A percentile compares a stretch with the other conserved stretches of the same genome.
Evolutionary conservation across 371 early-diverging fungal species (phyloP).

Genomic region (Aphelidium insulamus): DNA sequence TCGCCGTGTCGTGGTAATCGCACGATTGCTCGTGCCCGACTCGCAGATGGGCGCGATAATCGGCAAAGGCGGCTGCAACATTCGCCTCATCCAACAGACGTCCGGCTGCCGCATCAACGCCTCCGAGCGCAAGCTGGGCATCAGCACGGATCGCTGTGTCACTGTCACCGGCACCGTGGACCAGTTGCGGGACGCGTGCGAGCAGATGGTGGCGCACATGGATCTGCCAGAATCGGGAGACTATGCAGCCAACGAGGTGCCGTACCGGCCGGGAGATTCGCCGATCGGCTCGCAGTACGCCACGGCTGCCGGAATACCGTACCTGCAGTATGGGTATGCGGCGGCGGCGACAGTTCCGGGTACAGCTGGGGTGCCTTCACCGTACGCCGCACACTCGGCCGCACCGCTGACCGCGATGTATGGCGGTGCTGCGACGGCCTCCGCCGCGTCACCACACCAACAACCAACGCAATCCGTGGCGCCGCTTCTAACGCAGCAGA

Average conservation of each 20-base stretch:
- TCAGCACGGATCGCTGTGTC: slow-evolving; percentile 61
- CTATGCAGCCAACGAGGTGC: not conserved
- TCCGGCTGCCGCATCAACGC: slow-evolving; percentile 59
- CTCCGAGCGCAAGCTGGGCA: slow-evolving; percentile 59
- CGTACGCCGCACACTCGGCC: slow-evolving; percentile 12
- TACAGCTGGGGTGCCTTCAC: slow-evolving; percentile 9
- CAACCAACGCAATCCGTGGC: slow-evolving; percentile 11
- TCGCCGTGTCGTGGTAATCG: too few species aligned
- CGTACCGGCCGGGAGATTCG: not conserved
- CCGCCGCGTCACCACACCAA: slow-evolving; percentile 7
- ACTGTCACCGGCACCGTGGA: slow-evolving; percentile 51
- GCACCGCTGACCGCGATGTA: slow-evolving; percentile 5
- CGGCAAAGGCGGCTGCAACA: slow-evolving; percentile 61
- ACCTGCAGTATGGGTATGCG: slow-evolving; percentile 7
- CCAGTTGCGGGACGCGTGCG: too few species aligned
- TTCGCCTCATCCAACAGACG: slow-evolving; percentile 62
- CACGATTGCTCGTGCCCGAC: slow-evolving; percentile 59
- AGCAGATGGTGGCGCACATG: not conserved
- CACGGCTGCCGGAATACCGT: not conserved
- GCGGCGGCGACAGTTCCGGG: slow-evolving; percentile 16
- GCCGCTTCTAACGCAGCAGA: slow-evolving; percentile 38
- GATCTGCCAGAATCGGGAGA: not conserved
- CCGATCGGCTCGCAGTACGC: not conserved
- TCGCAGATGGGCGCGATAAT: slow-evolving; percentile 69
- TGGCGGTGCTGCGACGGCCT: slow-evolving; percentile 7